These are phyloP conservation scores for Echeveria elegans DNA, from an alignment of 164 flowering plant species.

Conservation along the genomic window DNA sequence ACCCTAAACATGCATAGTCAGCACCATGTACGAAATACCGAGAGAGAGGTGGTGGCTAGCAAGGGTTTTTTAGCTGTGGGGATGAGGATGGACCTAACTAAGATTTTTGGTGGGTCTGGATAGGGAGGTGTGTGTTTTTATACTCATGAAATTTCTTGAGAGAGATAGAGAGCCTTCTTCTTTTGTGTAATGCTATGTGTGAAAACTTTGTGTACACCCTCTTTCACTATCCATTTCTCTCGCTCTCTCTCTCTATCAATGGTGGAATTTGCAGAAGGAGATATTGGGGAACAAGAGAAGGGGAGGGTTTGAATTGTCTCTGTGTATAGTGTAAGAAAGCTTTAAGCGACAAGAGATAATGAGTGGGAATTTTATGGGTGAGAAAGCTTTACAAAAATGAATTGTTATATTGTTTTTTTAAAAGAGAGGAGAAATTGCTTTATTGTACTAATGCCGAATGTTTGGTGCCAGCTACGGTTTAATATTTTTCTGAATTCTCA, in stretches of 20 bases:
- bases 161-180: too few relatives aligned
- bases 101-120: constrained; percentile 8
- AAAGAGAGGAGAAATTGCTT: not conserved
- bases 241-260: not conserved
- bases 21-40: too few relatives aligned
- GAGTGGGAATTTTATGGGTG: constrained; percentile 59
- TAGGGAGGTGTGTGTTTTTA: not conserved
- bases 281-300: not conserved
- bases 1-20: not conserved
- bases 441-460: constrained; percentile 2
- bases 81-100: constrained; percentile 3
- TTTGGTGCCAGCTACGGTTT: constrained; percentile 1
- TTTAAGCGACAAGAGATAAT: constrained; percentile 53
- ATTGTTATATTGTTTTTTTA: constrained; percentile 5
- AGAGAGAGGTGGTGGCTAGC: not conserved
- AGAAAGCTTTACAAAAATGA: constrained; percentile 34
- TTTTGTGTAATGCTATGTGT: not conserved
- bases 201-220: too few relatives aligned
- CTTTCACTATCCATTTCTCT: not conserved
- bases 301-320: not conserved
- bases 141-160: not conserved
- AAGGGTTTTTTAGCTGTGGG: constrained; percentile 4
- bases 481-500: too few relatives aligned
- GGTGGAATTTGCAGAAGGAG: constrained; percentile 3
- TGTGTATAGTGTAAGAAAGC: constrained; percentile 14